Base-by-base conservation (phyloP, 192 early-diverging fungal species). In the Mortierella hygrophila region DNA sequence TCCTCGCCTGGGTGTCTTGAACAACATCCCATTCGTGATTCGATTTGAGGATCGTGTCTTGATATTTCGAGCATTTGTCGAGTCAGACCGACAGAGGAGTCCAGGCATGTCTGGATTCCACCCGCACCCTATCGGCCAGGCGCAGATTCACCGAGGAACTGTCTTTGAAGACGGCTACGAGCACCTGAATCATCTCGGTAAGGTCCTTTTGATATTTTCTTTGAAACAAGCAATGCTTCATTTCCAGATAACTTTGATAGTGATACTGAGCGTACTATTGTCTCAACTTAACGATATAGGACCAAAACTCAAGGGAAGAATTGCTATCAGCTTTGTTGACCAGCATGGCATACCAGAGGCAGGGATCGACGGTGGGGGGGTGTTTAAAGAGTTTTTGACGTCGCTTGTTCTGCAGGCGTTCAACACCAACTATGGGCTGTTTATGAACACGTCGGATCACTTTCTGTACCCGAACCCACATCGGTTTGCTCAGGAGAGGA, bases 371-470 rank as follows among this genome's bases (percentile, higher is more conserved):
- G 98, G 98, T 69, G 97, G 97, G 41, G 98, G 98, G 47, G 94
- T 99, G 16, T 99, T 99, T 84, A 99, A 99, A 68, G 98, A 99
- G 88, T 99, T 99, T 79, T 88, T 99, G 49, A 98, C 96, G 10
- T 79, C 89, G 84, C 94, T 92, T 76, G 90, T 88, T 1, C 90
- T 83, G 42, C 94, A 98, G 79, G 95, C 96, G 7, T 97, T 97
- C 78, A 91, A 95, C 88, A 91, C 93, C 26, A 88, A 92, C 52
- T 90, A 89, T 81, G 95, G 94, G 0, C 80, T 96, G 57, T 97
- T 97, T 55, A 81, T 90, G 72, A 85, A 82, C 10, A 96, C 96
- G 1, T 77, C 91, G 0, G 92, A 96, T 26, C 93, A 96, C 74
- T 77, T 91, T 42, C 69, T 97, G 69, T 97, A 95, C 63, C 96